These are phyloP conservation scores for Raphanus sativus DNA, from an alignment of 345 rosid species.

Conservation along the genomic window DNA sequence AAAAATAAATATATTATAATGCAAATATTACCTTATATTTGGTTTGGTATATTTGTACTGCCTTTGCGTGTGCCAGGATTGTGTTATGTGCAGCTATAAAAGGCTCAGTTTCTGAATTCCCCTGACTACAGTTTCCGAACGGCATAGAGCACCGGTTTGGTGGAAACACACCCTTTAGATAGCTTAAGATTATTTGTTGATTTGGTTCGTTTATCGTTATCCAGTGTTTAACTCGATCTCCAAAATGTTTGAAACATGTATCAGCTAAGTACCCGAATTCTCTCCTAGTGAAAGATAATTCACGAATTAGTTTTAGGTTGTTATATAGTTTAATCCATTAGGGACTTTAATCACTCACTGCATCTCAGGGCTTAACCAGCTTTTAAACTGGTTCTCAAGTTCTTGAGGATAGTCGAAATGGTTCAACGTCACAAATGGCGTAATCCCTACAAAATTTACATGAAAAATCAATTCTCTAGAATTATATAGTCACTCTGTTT, in stretches of 20 bases:
- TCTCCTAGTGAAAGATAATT: constrained; percentile 33
- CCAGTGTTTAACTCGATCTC: constrained; percentile 68
- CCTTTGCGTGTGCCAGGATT: constrained; percentile 60
- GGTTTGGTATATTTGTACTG: constrained; percentile 50
- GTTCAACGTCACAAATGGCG: constrained; percentile 72
- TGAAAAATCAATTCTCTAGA: background rate
- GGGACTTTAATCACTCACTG: constrained; percentile 41
- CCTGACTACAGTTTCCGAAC: constrained; percentile 48
- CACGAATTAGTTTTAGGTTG: background rate
- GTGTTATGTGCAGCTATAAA: constrained; percentile 58
- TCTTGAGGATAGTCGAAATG: constrained; percentile 81
- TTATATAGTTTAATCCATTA: background rate
- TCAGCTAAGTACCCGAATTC: constrained; percentile 58
- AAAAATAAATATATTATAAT: background rate
- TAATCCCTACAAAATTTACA: constrained; percentile 53
- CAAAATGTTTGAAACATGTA: constrained; percentile 58
- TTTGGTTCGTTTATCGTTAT: constrained; percentile 63
- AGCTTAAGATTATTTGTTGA: constrained; percentile 32
- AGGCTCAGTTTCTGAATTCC: constrained; percentile 57
- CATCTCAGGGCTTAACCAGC: constrained; percentile 68
- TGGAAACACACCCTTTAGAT: constrained; percentile 42
- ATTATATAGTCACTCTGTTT: background rate
- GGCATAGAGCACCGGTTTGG: constrained; percentile 56
- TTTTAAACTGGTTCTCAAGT: constrained; percentile 64
- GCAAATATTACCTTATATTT: constrained; percentile 56